Percentiles rank a stretch among this genome's conserved stretches.
phyloP scores from a whole-genome alignment of 1,284 basidiomycete genomes.

The Xerocomus nothofagi region DNA sequence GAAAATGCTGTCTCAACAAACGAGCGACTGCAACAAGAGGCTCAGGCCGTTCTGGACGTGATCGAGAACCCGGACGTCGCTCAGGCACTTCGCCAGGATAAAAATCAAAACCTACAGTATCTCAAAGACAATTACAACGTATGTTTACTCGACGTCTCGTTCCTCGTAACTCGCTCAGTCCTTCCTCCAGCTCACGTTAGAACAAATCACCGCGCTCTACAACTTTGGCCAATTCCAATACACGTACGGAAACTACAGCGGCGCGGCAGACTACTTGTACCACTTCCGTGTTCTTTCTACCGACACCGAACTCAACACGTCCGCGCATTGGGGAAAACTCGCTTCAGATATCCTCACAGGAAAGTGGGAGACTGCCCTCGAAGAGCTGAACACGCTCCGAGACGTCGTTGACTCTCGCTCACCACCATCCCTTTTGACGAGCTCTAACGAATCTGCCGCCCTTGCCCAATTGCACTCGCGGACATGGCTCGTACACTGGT shows the following conservation, averaged over 20 bases:
- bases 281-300: conserved; percentile 98
- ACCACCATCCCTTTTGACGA: conserved; percentile 47
- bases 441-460: conserved; percentile 58
- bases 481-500: conserved; percentile 98
- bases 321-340: conserved; percentile 98
- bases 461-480: conserved; percentile 90
- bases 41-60: conserved; percentile 90
- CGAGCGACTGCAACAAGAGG: conserved; percentile 83
- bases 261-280: conserved; percentile 96
- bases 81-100: conserved; percentile 88
- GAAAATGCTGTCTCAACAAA: conserved; percentile 82
- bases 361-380: conserved; percentile 91
- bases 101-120: conserved; percentile 93
- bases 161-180: conserved; percentile 9
- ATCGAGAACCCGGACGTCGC: conserved; percentile 97
- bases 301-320: conserved; percentile 87
- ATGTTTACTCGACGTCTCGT: conserved; percentile 34
- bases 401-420: conserved; percentile 87
- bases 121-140: conserved; percentile 93
- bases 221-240: conserved; percentile 99
- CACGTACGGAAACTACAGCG: conserved; percentile 94
- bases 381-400: conserved; percentile 91
- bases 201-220: conserved; percentile 96
- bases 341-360: conserved; percentile 95
- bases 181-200: conserved; percentile 73